Conservation (phyloP, 352 stramenopile species). For the Globisporangium radiosum region DNA sequence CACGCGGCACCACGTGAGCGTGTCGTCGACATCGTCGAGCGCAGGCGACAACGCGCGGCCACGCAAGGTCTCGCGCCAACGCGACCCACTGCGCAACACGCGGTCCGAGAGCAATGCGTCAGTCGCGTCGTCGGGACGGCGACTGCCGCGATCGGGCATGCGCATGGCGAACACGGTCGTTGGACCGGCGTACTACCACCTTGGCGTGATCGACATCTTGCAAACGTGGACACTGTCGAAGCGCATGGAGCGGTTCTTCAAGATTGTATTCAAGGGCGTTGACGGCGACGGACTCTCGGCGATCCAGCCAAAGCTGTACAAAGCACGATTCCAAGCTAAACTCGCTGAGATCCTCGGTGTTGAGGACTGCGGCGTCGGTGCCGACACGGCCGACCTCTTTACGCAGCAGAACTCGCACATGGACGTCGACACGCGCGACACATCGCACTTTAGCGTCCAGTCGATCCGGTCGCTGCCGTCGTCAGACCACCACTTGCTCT, state of each 20-base stretch:
- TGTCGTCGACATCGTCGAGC: conserved; percentile 37
- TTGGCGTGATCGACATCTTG: conserved; percentile 89
- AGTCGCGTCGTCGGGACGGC: conserved; percentile 53
- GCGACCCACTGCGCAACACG: conserved; percentile 29
- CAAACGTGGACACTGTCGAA: conserved; percentile 88
- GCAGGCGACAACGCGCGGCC: conserved; percentile 13
- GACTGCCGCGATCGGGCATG: conserved; percentile 74
- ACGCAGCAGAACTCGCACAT: conserved; percentile 87
- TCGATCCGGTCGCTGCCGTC: conserved; percentile 62
- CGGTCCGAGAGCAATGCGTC: conserved; percentile 61
- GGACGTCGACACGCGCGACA: conserved; percentile 70
- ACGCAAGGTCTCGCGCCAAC: conserved; percentile 58
- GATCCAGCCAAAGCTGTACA: conserved; percentile 79
- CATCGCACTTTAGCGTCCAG: conserved; percentile 51
- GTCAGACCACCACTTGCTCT: conserved; percentile 54
- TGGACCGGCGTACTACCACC: conserved; percentile 84
- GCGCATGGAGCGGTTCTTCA: conserved; percentile 81
- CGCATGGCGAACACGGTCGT: conserved; percentile 83
- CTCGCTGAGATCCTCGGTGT: conserved; percentile 83
- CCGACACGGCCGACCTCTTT: conserved; percentile 42
- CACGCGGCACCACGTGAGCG: conserved; percentile 51
- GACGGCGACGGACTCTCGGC: conserved; percentile 79
- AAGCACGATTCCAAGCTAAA: conserved; percentile 81
- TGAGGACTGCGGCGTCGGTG: conserved; percentile 46
- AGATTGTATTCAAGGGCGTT: conserved; percentile 80